These are phyloP conservation scores for Gynochthodes officinalis DNA, from an alignment of 257 asterid species.

Conservation along the genomic window DNA sequence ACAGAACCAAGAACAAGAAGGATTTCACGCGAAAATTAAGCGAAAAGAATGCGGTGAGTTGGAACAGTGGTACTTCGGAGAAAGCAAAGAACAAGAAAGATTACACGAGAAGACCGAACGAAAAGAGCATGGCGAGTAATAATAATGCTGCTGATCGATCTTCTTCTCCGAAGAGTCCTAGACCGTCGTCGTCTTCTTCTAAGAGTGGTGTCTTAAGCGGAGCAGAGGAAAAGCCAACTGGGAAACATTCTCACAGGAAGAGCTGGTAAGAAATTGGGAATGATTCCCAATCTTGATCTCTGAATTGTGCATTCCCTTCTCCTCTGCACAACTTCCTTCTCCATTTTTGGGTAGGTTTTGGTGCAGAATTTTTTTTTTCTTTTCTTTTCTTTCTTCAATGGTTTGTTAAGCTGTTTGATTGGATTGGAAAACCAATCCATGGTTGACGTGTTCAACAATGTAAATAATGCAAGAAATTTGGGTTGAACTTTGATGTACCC, in stretches of 20 bases:
- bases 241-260: slow-evolving; percentile 23
- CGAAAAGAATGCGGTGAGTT: slow-evolving; percentile 24
- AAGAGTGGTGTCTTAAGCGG: slow-evolving; percentile 28
- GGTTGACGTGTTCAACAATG: not conserved
- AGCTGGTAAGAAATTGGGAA: slow-evolving; percentile 26
- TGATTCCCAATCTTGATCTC: not conserved
- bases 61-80: not conserved
- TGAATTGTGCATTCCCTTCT: not conserved
- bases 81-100: slow-evolving; percentile 26
- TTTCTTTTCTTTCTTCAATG: too few species aligned
- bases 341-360: not conserved
- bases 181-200: slow-evolving; percentile 8
- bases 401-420: not conserved
- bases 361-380: too few species aligned
- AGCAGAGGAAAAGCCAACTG: slow-evolving; percentile 15
- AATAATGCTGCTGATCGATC: slow-evolving; percentile 17
- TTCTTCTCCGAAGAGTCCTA: slow-evolving; percentile 31
- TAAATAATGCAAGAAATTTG: slow-evolving; percentile 4
- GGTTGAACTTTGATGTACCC: not conserved
- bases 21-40: slow-evolving; percentile 27
- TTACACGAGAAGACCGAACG: slow-evolving; percentile 26
- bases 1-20: slow-evolving; percentile 20
- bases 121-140: slow-evolving; percentile 17
- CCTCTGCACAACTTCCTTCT: too few species aligned
- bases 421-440: slow-evolving; percentile 10